A percentile compares a stretch with the other conserved stretches of the same genome.
These are phyloP conservation scores for Dactylellina sp. DNA, from an alignment of 2,329 filamentous ascomycete genomes.

Conservation along the genomic window DNA sequence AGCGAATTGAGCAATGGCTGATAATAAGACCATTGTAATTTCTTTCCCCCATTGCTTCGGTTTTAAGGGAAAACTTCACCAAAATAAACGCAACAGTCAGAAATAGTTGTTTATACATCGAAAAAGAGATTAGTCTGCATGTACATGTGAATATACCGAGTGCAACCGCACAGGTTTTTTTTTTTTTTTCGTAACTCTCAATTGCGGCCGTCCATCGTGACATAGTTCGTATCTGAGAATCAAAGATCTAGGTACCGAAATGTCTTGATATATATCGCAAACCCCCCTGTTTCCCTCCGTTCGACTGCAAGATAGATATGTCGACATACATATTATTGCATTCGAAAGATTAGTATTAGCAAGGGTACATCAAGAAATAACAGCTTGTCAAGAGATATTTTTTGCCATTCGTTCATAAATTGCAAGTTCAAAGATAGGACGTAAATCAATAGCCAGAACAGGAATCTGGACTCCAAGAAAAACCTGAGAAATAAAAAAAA, in stretches of 20 bases:
- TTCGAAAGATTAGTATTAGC: constrained; percentile 32
- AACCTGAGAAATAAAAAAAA: neutral
- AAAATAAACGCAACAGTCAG: too few relatives aligned
- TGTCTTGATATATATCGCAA: constrained; percentile 30
- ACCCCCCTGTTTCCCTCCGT: constrained; percentile 1
- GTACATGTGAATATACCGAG: neutral
- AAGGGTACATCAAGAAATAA: constrained; percentile 15
- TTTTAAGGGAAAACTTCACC: too few relatives aligned
- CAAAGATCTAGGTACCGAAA: constrained; percentile 3
- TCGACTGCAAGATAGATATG: constrained; percentile 37
- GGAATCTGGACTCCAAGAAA: too few relatives aligned
- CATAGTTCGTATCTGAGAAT: neutral
- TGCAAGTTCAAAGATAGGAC: too few relatives aligned
- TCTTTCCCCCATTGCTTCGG: too few relatives aligned
- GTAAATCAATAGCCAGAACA: too few relatives aligned
- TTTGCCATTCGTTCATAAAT: neutral
- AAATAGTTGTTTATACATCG: neutral
- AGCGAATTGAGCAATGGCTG: too few relatives aligned
- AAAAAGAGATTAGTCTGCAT: constrained; percentile 7
- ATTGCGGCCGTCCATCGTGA: neutral
- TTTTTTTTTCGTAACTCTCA: neutral
- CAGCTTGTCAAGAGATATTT: constrained; percentile 5
- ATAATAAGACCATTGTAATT: too few relatives aligned
- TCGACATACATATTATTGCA: constrained; percentile 38
- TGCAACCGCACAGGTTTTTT: too few relatives aligned